phyloP scores from a whole-genome alignment of 164 flowering plant species.

The Tinospora cordifolia region DNA sequence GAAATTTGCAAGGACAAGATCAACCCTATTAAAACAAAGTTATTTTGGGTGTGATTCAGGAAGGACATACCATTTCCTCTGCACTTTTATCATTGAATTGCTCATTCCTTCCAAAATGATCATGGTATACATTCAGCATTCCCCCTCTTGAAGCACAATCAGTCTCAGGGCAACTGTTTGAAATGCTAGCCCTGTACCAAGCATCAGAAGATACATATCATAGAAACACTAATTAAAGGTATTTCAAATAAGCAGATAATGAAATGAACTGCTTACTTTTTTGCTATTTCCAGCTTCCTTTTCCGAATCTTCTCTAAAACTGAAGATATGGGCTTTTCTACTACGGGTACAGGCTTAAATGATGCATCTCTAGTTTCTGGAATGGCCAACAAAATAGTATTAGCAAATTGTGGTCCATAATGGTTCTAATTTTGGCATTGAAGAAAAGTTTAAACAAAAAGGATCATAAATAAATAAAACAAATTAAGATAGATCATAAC shows the following conservation, averaged over 20 bases:
- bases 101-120: constrained; percentile 9
- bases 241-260: background rate
- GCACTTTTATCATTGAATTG: constrained; percentile 10
- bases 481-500: background rate
- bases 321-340: constrained; percentile 77
- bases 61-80: constrained; percentile 5
- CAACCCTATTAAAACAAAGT: background rate
- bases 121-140: constrained; percentile 15
- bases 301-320: constrained; percentile 71
- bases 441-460: too few species aligned
- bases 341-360: constrained; percentile 57
- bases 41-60: background rate
- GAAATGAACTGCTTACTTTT: constrained; percentile 35
- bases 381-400: background rate
- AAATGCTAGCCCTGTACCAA: constrained; percentile 26
- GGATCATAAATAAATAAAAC: too few species aligned
- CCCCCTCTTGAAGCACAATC: constrained; percentile 17
- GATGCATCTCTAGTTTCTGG: constrained; percentile 67
- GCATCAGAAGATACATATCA: background rate
- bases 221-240: background rate
- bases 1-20: background rate
- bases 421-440: background rate
- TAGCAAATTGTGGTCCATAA: background rate
- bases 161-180: constrained; percentile 14
- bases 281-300: constrained; percentile 64